phyloP scores from a whole-genome alignment of 2,329 filamentous ascomycete species.

The Pseudovirgaria hyperparasitica region DNA sequence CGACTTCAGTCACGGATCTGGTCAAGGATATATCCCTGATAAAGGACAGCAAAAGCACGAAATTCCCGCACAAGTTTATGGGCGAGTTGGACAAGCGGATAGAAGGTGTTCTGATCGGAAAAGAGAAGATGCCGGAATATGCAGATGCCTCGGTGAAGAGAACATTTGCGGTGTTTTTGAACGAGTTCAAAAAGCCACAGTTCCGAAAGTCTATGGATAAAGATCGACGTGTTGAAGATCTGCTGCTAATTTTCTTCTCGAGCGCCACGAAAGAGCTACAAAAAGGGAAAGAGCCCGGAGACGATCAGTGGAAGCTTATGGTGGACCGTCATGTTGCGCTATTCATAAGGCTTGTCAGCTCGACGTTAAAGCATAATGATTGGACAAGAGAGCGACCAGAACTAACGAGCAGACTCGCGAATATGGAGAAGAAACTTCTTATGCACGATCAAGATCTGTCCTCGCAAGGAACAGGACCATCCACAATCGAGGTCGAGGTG shows the following conservation, averaged over 20 bases:
- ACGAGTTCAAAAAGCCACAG: constrained; percentile 74
- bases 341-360: constrained; percentile 76
- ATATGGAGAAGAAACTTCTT: constrained; percentile 84
- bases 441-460: constrained; percentile 86
- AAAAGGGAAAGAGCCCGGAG: constrained; percentile 60
- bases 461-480: constrained; percentile 45
- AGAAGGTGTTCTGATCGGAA: constrained; percentile 67
- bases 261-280: constrained; percentile 83
- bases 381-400: constrained; percentile 79
- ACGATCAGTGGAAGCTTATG: constrained; percentile 82
- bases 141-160: constrained; percentile 84
- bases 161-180: constrained; percentile 89
- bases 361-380: constrained; percentile 69
- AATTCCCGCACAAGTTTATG: constrained; percentile 60
- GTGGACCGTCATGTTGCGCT: constrained; percentile 90
- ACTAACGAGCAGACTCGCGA: constrained; percentile 62
- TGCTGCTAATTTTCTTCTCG: constrained; percentile 93
- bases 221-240: constrained; percentile 80
- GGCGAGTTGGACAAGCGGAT: constrained; percentile 63
- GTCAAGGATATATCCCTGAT: constrained; percentile 73
- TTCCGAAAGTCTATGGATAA: constrained; percentile 91
- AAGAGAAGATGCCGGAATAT: constrained; percentile 75
- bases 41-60: constrained; percentile 55
- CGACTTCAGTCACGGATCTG: constrained; percentile 64
- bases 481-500: constrained; percentile 67